Conservation (phyloP, 73 alveolate species). For the Paramecium biaurelia region DNA sequence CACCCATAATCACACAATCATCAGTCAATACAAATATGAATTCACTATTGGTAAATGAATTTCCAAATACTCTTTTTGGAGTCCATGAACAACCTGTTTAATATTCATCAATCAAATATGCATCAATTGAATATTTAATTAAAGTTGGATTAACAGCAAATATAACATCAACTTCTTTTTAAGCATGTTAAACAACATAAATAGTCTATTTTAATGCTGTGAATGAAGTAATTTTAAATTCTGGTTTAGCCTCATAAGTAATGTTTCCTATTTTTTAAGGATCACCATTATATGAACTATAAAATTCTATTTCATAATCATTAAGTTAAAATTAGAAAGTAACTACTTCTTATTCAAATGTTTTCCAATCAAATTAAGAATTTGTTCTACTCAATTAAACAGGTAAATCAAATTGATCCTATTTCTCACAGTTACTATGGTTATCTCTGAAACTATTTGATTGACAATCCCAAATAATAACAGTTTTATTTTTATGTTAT, state of each 20-base stretch:
- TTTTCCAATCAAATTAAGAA: conserved; percentile 18
- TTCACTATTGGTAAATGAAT: not conserved
- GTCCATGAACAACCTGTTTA: not conserved
- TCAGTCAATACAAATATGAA: not conserved
- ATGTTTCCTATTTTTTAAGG: not conserved
- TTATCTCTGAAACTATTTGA: not conserved
- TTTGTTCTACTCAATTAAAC: not conserved
- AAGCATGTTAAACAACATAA: not conserved
- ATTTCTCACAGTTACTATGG: not conserved
- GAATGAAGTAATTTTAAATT: conserved; percentile 21
- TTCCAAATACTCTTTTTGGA: conserved; percentile 40
- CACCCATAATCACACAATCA: not conserved
- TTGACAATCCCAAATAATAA: not conserved
- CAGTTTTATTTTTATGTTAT: not conserved
- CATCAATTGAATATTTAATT: not conserved
- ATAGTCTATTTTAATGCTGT: not conserved
- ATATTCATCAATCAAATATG: not conserved
- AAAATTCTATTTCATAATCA: not conserved
- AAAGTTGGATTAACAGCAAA: not conserved
- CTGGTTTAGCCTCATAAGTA: not conserved
- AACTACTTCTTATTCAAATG: not conserved
- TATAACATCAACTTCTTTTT: not conserved
- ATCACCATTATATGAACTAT: not conserved
- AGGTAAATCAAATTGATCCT: not conserved
- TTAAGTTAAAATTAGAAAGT: not conserved